Evolutionary conservation across 805 yeast genomes (phyloP).

Genomic region (Cyberlindnera mycetangii): DNA sequence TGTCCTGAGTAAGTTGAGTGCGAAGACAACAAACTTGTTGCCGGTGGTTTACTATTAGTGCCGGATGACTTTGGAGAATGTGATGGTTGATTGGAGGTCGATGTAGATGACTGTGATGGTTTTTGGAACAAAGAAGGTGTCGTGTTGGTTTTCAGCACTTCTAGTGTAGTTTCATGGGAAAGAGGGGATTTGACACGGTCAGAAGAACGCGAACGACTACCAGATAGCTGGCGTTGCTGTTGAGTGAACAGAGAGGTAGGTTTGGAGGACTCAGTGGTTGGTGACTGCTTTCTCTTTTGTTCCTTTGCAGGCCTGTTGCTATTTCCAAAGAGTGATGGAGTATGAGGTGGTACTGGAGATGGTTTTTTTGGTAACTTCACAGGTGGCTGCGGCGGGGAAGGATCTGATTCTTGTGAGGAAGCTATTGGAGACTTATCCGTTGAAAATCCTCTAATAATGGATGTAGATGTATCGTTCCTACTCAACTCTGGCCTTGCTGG

Average conservation of each 20-base stretch:
- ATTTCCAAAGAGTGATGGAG: conserved; percentile 14
- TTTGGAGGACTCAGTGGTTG: conserved; percentile 4
- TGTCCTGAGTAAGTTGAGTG: conserved; percentile 4
- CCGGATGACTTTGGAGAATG: neutral
- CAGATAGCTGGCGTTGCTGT: conserved; percentile 5
- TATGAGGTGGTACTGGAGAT: conserved; percentile 5
- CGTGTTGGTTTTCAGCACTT: conserved; percentile 8
- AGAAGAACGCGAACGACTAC: conserved; percentile 4
- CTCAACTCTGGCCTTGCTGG: conserved; percentile 13
- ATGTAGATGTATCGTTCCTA: conserved; percentile 28
- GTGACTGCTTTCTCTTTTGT: neutral
- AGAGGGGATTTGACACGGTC: conserved; percentile 26
- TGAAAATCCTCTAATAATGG: conserved; percentile 29
- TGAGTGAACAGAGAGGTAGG: conserved; percentile 5
- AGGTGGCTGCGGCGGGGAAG: neutral
- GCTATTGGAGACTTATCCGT: conserved; percentile 14
- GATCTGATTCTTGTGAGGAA: neutral
- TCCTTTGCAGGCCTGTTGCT: neutral
- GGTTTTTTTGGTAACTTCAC: conserved; percentile 1
- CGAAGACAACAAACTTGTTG: conserved; percentile 5
- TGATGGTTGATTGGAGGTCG: neutral
- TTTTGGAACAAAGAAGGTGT: conserved; percentile 9
- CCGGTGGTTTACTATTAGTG: conserved; percentile 1
- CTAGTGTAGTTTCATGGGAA: conserved; percentile 22
- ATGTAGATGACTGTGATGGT: neutral